Base-by-base conservation (phyloP, 371 early-diverging fungal species). In the Choanephora cucurbitarum region DNA sequence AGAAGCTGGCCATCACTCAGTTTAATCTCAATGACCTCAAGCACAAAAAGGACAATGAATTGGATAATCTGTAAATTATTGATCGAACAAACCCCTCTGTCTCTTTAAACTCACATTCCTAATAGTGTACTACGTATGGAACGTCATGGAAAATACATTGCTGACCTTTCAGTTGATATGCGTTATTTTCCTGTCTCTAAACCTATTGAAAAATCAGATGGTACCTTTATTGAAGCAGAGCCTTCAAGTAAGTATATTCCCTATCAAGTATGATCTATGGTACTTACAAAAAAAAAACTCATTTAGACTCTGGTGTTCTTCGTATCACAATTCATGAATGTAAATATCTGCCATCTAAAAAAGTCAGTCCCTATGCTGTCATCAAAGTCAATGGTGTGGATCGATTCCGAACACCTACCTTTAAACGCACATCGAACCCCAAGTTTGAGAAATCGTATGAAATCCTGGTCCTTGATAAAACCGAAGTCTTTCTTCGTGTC, bases 101-200 rank as follows among this genome's bases (percentile, higher is more conserved):
- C n/a, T n/a, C n/a, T n/a, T n/a, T n/a, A n/a, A n/a, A n/a, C n/a
- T n/a, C n/a, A n/a, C n/a, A n/a, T n/a, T n/a, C n/a, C n/a, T n/a
- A n/a, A n/a, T 57, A 79, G 79, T 22, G 58, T 55, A 40, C 39
- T 79, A 10, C 60, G 61, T 11, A 49, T 79, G 51, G 50, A 67
- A 10, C 79, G 80, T 54, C 73, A 77, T 49, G 82, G 78, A 22
- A 81, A 76, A n/a, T 58, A 69, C 31, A 72, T 80, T 32, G 73
- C 82, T 11, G 64, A 77, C 50, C 59, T 86, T 33, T 69, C 69
- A 11, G 79, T 79, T 24, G 84, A 84, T 56, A 65, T 83, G 68
- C 66, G 70, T 14, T 86, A 84, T 47, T 84, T 80, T 52, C 84
- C 86, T 15, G 84, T 86, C 21, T 79, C 83, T 21, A 77, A 77